These are phyloP conservation scores for Rhododendron vialii DNA, from an alignment of 148 eudicot species.

Conservation along the genomic window DNA sequence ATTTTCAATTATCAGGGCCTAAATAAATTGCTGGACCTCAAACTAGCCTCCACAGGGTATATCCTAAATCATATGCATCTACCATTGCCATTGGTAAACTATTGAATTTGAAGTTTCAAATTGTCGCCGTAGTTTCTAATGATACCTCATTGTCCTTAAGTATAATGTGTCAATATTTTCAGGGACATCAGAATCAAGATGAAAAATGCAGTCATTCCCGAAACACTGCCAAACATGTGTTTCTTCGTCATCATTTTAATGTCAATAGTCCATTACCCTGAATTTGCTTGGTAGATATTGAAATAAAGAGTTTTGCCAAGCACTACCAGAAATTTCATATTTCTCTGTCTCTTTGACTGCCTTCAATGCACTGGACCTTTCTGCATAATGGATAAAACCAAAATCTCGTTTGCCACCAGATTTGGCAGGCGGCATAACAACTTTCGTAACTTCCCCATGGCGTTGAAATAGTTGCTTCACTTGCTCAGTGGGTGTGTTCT, in stretches of 20 bases:
- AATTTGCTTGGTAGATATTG: neutral
- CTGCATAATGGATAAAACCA: conserved; percentile 87
- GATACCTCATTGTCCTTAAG: neutral
- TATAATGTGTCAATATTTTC: neutral
- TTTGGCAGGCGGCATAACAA: conserved; percentile 92
- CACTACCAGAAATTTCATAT: conserved; percentile 82
- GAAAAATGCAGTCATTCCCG: neutral
- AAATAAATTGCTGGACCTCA: neutral
- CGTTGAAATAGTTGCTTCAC: conserved; percentile 86
- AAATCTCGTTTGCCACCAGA: conserved; percentile 89
- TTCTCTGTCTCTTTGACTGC: conserved; percentile 86
- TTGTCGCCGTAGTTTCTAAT: neutral
- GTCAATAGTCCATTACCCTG: neutral
- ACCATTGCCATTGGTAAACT: neutral
- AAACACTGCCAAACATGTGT: neutral
- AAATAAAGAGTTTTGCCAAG: neutral
- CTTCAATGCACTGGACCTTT: conserved; percentile 91
- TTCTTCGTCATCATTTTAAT: neutral
- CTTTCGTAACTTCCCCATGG: conserved; percentile 94
- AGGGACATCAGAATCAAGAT: neutral
- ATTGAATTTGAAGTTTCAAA: neutral
- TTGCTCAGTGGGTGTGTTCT: conserved; percentile 69
- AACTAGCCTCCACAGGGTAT: neutral
- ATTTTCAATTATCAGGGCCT: neutral
- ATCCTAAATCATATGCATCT: neutral